Base-by-base conservation (phyloP, 2,329 filamentous ascomycete genomes). In the Acrodontium crateriforme region DNA sequence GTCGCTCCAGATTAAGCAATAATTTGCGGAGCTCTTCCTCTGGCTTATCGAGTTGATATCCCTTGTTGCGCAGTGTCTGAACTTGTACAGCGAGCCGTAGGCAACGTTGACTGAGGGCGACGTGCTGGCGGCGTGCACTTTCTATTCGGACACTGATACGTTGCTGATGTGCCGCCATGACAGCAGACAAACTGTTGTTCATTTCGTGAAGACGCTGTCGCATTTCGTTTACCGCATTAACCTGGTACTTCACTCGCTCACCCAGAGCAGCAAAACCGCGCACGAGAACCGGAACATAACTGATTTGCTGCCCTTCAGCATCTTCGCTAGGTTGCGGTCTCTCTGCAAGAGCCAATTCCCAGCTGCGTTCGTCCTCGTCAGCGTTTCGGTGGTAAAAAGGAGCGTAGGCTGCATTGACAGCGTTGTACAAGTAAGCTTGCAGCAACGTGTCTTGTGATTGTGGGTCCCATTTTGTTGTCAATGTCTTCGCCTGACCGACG, bases 381-480 rank as follows among this genome's bases (percentile, higher is more conserved):
- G 72, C 60, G 10, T 69, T 63, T 2, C 78, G 78, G 38, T 74
- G 70, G 54, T 79, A 85, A 53, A 78, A 84, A 8, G 78, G 78
- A n/a, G 78, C 74, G 48, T 69, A 68, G 28, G 71, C 69, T 45
- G 78, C 71, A 38, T 78, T 74, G 37, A 85, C 79, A 40, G 80
- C 74, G 58, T 89, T 89, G 65, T 89, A 91, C 53, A 89, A 82
- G 60, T 87, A 87, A 48, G 79, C 65, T 53, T 82, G 78, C 59
- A 89, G 83, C 16, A 69, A 71, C 44, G 78, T 37, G 48, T 71
- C 72, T 13, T 71, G 65, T 50, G 65, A 69, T 15, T 64, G 55
- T 1, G 78, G 74, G 36, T 79, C 66, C 81, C 81, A 89, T 57
- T 85, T 84, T 35, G 71, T 63, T 28, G 71, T 60, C 21, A 89